A percentile compares a stretch with the other conserved stretches of the same genome.
These are phyloP conservation scores for Daldinia decipiens DNA, from an alignment of 495 filamentous ascomycete genomes.

Conservation along the genomic window DNA sequence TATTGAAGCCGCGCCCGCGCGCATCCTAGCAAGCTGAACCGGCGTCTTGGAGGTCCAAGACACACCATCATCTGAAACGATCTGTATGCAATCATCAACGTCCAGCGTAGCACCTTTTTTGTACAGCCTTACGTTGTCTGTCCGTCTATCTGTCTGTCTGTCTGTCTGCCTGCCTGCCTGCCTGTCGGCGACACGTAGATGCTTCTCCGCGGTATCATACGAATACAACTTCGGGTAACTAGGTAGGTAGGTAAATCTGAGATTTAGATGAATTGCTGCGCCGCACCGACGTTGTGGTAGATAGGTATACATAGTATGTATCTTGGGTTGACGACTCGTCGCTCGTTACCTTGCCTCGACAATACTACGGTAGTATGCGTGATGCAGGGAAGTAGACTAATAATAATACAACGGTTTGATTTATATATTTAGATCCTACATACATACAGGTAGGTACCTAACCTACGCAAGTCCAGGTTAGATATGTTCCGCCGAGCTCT, in stretches of 20 bases:
- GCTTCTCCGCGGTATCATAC: not conserved
- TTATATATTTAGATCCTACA: slow-evolving; percentile 5
- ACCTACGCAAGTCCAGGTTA: not conserved
- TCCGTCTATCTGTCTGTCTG: too few species aligned
- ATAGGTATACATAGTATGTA: too few species aligned
- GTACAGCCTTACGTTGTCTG: too few species aligned
- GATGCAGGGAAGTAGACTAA: not conserved
- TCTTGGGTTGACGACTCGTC: not conserved
- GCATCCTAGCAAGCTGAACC: not conserved
- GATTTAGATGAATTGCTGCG: not conserved
- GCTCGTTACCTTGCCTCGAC: not conserved
- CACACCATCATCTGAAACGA: slow-evolving; percentile 3
- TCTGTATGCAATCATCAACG: not conserved
- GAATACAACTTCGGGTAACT: not conserved
- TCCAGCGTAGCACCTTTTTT: not conserved
- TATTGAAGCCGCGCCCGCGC: not conserved
- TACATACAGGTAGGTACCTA: not conserved
- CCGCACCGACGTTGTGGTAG: not conserved
- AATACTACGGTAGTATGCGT: not conserved
- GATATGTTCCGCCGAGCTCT: not conserved
- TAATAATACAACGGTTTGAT: not conserved
- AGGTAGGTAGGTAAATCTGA: not conserved
- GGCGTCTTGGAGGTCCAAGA: not conserved
- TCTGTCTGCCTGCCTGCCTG: too few species aligned
- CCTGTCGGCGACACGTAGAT: not conserved